Evolutionary conservation across 2,329 filamentous ascomycete species (phyloP).

Genomic region (Plectosphaerella sp.): DNA sequence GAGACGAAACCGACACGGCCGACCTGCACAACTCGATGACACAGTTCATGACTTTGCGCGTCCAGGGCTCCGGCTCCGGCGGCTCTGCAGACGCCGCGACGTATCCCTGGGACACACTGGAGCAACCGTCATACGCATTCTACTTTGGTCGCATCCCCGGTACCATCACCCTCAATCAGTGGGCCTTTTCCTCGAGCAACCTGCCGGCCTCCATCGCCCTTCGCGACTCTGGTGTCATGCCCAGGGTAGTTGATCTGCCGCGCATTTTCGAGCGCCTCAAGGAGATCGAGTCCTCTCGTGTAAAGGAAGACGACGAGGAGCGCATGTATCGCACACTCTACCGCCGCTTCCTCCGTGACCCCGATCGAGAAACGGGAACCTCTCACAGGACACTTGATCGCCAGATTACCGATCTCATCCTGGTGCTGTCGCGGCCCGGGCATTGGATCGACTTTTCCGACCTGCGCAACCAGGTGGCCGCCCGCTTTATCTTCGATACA

Average conservation of each 20-base stretch:
- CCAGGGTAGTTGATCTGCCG: constrained; percentile 56
- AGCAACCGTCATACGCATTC: constrained; percentile 69
- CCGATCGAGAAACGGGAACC: constrained; percentile 51
- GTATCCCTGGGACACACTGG: constrained; percentile 65
- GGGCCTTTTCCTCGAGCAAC: constrained; percentile 55
- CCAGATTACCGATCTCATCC: constrained; percentile 69
- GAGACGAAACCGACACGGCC: constrained; percentile 39
- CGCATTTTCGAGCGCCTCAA: constrained; percentile 55
- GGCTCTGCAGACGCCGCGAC: constrained; percentile 24
- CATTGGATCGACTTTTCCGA: constrained; percentile 69
- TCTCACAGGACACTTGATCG: constrained; percentile 62
- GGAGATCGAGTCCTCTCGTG: constrained; percentile 43
- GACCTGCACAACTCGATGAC: constrained; percentile 52
- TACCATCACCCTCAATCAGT: constrained; percentile 69
- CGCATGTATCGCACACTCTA: constrained; percentile 63
- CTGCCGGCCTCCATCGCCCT: constrained; percentile 52
- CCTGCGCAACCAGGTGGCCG: constrained; percentile 67
- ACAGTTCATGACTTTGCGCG: constrained; percentile 52
- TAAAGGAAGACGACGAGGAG: constrained; percentile 51
- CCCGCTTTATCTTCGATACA: constrained; percentile 65
- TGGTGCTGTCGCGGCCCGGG: constrained; percentile 61
- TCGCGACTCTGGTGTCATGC: constrained; percentile 51
- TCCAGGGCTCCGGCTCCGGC: constrained; percentile 31
- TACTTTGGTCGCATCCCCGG: constrained; percentile 62
- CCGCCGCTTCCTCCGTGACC: constrained; percentile 61